phyloP scores from a whole-genome alignment of 768 basidiomycete genomes.

The Galerina sulciceps region DNA sequence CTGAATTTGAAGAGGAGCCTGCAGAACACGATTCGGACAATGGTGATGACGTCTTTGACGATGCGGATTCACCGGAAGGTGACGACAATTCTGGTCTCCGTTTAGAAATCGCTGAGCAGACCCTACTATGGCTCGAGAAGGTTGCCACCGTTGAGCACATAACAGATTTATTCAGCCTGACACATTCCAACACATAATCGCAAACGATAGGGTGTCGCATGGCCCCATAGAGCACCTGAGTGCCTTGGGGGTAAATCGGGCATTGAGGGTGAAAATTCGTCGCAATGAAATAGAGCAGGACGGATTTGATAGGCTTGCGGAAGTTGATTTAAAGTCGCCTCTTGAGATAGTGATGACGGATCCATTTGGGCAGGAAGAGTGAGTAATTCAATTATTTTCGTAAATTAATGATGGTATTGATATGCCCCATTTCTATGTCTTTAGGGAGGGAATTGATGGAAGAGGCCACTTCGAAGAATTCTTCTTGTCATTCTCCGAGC shows the following conservation, averaged over 20 bases:
- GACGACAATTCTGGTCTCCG: too few species aligned
- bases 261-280: constrained; percentile 61
- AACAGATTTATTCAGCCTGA: constrained; percentile 48
- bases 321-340: constrained; percentile 78
- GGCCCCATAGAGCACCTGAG: constrained; percentile 18
- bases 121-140: constrained; percentile 63
- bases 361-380: constrained; percentile 87
- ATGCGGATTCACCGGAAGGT: too few species aligned
- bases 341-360: constrained; percentile 91
- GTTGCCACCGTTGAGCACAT: constrained; percentile 62
- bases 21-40: constrained; percentile 15
- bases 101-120: constrained; percentile 59
- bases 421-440: not conserved
- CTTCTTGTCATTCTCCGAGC: too few species aligned
- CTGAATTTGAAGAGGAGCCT: not conserved
- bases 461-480: too few species aligned
- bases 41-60: too few species aligned
- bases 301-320: constrained; percentile 83
- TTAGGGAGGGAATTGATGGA: too few species aligned
- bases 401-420: not conserved
- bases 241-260: constrained; percentile 16
- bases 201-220: constrained; percentile 21
- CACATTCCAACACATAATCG: constrained; percentile 83
- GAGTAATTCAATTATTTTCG: constrained; percentile 14
- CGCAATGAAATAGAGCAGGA: constrained; percentile 84